Base-by-base conservation (phyloP, 148 eudicot genomes). In the Amaranthus hypochondriacus region DNA sequence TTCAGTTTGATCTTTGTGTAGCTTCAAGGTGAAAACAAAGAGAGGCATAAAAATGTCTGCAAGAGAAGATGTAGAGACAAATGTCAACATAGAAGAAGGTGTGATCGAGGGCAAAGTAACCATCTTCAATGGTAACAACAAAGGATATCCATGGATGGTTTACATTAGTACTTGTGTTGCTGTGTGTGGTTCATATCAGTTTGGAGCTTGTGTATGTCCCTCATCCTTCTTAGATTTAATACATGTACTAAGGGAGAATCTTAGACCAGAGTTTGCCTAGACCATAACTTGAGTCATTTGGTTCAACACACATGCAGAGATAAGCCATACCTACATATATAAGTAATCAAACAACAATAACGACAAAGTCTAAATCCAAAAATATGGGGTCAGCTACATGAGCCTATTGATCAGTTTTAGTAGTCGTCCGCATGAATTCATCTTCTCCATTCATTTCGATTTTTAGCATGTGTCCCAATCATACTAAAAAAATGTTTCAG, bases 141-240 rank as follows among this genome's bases (percentile, higher is more conserved):
- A 79, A 8, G 80, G 80, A 56, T 86, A 88, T 50, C 80, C 88
- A 79, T 90, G 89, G 85, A 90, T 90, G 87, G 89, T 93, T 74
- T 93, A 93, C 60, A 73, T 93, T 57, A 83, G 87, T 77, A 93
- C 98, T 60, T 79, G 85, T 62, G 91, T 89, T 64, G 96, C 98
- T 47, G 90, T 93, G 50, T 93, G 92, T 77, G 98, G 98, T 60
- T 90, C 98, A 73, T 93, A 83, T 76, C 89, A 84, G 51, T 93
- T 93, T 72, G 98, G 96, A 71, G 81, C 85, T 61, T 90, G 90
- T 68, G 98, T 93, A 84, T 74, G 98, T 79, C 0, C 11, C 48
- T 13, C 9, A 57, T 44, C 15, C 39, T 28, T 28, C 39, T 28
- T 28, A 28, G 39, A 28, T 28, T 28, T 28, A 28, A 28, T 28